Evolutionary conservation across 208 protist genomes (phyloP), one percentile per base, ranked within the genome.

Genomic region (Crithidia acanthocephali): DNA sequence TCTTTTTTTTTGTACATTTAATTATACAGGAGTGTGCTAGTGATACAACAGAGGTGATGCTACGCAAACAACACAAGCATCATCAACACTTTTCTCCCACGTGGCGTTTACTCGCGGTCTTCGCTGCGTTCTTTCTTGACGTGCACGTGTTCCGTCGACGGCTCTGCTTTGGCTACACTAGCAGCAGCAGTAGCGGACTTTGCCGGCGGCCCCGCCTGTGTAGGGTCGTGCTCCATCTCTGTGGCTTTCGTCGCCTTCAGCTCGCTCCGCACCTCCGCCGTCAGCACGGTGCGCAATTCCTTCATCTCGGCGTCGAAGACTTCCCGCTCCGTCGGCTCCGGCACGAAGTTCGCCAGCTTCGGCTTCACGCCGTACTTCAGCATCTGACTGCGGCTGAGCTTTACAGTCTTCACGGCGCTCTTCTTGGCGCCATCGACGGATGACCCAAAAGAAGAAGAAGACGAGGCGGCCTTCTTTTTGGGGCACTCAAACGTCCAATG

Each of bases 401-500:
- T 81, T 22, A 84, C 55, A 22, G 84, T 76, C 15, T 52, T 30
- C 4, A 66, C 20, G 22, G 37, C 58, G 40, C 61, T 71, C 58
- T 75, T 78, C 30, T 81, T 87, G 15, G 68, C 68, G 53, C 35
- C 52, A 20, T 70, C 53, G 20, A 35, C 33, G 4, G 64, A 61
- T 16, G 48, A 16, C 28, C 20, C n/a, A 1, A 35, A 35, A 37
- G 72, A 72, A 1, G 45, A 35, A 37, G 72, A 72, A 16, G 48
- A 27, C 2, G 33, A n/a, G 25, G 64, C 23, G 44, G 44, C 44
- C 16, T 13, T 28, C 23, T 79, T 85, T 28, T 58, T 44, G 7
- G 68, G 64, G 60, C 91, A 96, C 70, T 94, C 88, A 59, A 81
- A 96, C 7, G 91, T 91, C 89, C 91, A 96, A 74, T 96, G 91